phyloP scores from a whole-genome alignment of 345 rosid species.

The Acer saccharum region DNA sequence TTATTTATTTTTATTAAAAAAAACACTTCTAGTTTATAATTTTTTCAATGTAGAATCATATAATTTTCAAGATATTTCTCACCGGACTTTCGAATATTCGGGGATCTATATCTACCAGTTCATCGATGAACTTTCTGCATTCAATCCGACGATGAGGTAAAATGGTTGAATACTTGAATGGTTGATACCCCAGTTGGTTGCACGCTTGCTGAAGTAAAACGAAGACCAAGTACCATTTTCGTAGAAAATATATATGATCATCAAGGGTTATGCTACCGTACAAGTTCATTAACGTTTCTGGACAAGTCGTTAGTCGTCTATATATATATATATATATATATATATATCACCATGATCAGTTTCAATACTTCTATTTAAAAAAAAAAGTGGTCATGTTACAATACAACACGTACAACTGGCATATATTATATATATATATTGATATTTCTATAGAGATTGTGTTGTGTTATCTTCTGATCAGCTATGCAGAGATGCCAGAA shows the following conservation, averaged over 20 bases:
- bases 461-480: too few relatives aligned
- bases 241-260: background rate
- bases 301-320: too few relatives aligned
- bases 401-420: too few relatives aligned
- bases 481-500: background rate
- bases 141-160: slow-evolving; percentile 55
- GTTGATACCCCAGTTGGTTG: background rate
- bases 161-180: background rate
- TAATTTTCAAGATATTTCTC: background rate
- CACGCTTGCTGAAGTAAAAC: background rate
- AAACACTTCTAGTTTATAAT: background rate
- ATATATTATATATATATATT: too few relatives aligned
- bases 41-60: background rate
- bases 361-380: too few relatives aligned
- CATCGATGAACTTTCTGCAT: slow-evolving; percentile 75
- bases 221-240: too few relatives aligned
- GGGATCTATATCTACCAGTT: slow-evolving; percentile 10
- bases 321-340: too few relatives aligned
- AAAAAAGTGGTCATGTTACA: too few relatives aligned
- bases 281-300: background rate
- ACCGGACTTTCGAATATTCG: too few relatives aligned
- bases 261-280: background rate
- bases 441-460: background rate
- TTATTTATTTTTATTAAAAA: too few relatives aligned
- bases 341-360: too few relatives aligned